These are phyloP conservation scores for Cladosporium sp. DNA, from an alignment of 2,329 filamentous ascomycete species.

Conservation along the genomic window DNA sequence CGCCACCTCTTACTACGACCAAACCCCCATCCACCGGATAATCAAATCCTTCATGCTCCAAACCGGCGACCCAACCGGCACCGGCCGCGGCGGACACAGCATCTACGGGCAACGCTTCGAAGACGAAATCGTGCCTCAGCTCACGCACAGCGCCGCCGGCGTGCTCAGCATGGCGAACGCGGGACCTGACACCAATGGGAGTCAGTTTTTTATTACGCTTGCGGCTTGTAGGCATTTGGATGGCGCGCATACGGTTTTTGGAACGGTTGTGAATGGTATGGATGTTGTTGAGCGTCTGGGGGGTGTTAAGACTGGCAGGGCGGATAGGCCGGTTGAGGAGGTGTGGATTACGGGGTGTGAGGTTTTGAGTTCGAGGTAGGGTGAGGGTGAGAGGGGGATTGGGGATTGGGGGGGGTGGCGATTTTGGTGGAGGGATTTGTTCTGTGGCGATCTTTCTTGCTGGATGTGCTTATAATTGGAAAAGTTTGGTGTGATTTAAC, in stretches of 20 bases:
- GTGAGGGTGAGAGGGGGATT: neutral
- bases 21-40: slow-evolving; percentile 86
- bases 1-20: slow-evolving; percentile 81
- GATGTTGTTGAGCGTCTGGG: slow-evolving; percentile 73
- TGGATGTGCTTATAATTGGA: too few relatives aligned
- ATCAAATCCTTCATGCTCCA: slow-evolving; percentile 99
- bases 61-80: slow-evolving; percentile 95
- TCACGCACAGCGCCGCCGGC: slow-evolving; percentile 90
- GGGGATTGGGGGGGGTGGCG: neutral
- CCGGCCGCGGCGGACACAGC: slow-evolving; percentile 92
- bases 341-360: slow-evolving; percentile 56
- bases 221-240: slow-evolving; percentile 90
- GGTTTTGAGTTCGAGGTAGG: slow-evolving; percentile 3
- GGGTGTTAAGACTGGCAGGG: slow-evolving; percentile 68
- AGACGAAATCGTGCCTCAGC: slow-evolving; percentile 85
- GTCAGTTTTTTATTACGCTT: slow-evolving; percentile 97
- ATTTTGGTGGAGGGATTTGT: neutral
- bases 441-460: too few relatives aligned
- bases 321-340: slow-evolving; percentile 66
- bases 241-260: slow-evolving; percentile 95
- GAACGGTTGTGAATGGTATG: slow-evolving; percentile 89
- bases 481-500: too few relatives aligned
- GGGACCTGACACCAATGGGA: slow-evolving; percentile 90
- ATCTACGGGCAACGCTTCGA: slow-evolving; percentile 92
- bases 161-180: slow-evolving; percentile 97